Base-by-base conservation (phyloP, 2,329 filamentous ascomycete genomes). In the Thelonectria blattea region DNA sequence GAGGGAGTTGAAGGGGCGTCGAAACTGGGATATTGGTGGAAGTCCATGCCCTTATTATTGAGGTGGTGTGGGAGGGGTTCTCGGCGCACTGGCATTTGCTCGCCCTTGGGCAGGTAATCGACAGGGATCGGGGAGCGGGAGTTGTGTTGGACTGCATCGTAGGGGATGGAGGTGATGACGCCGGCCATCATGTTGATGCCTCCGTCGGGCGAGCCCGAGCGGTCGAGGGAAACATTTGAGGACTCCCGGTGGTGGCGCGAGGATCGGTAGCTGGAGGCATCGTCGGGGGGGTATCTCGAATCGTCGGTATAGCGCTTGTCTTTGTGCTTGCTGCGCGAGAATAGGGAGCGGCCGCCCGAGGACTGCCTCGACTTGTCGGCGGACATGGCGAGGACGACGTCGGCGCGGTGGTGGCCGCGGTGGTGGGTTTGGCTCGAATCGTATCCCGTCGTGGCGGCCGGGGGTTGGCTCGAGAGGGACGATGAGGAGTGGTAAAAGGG, bases 291-390 rank as follows among this genome's bases (percentile, higher is more conserved):
- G 68, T 84, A 82, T 67, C 82, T 81, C 68, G 82, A 80, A 72
- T 88, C 86, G 69, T 86, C 85, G 64, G 81, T 77, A 70, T 83
- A 82, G 74, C 88, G 85, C 71, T 86, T 85, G 70, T 84, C 83
- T 77, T 88, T 91, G 78, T 96, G 90, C 80, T 92, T 95, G 79
- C 89, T 91, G 73, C 93, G 87, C 72, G 92, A 93, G 81, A 97
- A 97, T 82, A 97, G 92, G 64, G 90, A 92, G 74, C 88, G 89
- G 72, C 83, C 83, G 70, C 80, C 79, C 57, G 91, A 93, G 66
- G 91, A 92, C 82, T 94, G 91, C 78, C 91, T 88, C 72, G 89
- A 84, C 80, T 93, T 92, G 81, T 91, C 89, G 81, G 90, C 83
- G 74, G 85, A 81, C 86, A 87, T 86, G 72, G 68, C 69, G 65